phyloP scores from a whole-genome alignment of 2,329 filamentous ascomycete genomes.

The Lecanicillium sp. region DNA sequence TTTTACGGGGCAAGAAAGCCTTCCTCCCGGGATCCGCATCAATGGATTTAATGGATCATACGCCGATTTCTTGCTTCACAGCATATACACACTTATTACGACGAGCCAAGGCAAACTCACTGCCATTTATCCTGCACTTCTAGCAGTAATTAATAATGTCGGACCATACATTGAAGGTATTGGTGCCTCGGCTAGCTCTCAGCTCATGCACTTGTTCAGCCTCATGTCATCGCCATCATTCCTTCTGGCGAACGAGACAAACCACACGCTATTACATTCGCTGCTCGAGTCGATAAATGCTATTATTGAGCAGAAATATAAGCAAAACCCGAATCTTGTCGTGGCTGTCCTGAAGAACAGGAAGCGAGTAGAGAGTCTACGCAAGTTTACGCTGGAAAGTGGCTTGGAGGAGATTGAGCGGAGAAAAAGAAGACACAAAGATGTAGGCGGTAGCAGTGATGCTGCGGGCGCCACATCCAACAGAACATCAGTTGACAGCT shows the following conservation, averaged over 20 bases:
- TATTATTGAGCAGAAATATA: constrained; percentile 82
- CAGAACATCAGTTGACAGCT: constrained; percentile 59
- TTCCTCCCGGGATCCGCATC: constrained; percentile 75
- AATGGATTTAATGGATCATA: constrained; percentile 82
- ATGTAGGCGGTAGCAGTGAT: constrained; percentile 43
- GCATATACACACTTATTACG: constrained; percentile 85
- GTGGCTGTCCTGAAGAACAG: constrained; percentile 71
- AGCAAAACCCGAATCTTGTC: constrained; percentile 71
- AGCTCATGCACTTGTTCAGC: constrained; percentile 77
- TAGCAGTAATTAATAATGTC: constrained; percentile 91
- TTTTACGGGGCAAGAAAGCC: constrained; percentile 81
- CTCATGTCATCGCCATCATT: constrained; percentile 94
- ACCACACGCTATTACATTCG: constrained; percentile 72
- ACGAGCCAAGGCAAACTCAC: constrained; percentile 84
- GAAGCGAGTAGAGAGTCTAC: constrained; percentile 75
- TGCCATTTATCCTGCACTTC: constrained; percentile 82
- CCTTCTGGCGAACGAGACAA: constrained; percentile 83
- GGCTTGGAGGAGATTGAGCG: constrained; percentile 87
- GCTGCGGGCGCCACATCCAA: constrained; percentile 39
- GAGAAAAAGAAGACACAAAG: constrained; percentile 62
- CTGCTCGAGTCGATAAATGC: constrained; percentile 84
- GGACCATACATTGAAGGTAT: constrained; percentile 75
- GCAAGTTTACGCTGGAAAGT: constrained; percentile 84
- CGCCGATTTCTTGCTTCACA: constrained; percentile 90
- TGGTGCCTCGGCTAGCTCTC: constrained; percentile 65